Evolutionary conservation across 108 stramenopile species (phyloP), one percentile per base, ranked within the genome.

Genomic region (Ochromonas danica): DNA sequence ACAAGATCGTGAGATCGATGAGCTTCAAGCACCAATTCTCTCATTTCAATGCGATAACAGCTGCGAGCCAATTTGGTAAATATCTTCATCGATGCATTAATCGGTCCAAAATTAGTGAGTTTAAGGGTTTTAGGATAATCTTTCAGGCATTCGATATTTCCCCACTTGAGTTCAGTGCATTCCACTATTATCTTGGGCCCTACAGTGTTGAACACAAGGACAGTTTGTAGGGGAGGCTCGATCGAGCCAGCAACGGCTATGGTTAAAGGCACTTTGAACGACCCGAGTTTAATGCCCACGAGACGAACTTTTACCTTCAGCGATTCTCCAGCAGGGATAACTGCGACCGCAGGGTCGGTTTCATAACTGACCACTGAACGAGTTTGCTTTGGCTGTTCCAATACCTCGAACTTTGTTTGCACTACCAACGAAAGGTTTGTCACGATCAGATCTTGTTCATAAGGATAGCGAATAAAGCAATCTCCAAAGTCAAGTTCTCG

Each of bases 391-490:
- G 86, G 87, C 43, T 90, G 89, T 1, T 85, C 77, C n/a, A 80
- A 42, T 27, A 90, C 78, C 45, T 80, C 75, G 77, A 81, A 90
- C 60, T 72, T 14, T 0, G 87, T 87, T 14, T 81, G 70, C 25
- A 88, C 85, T 17, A 85, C 62, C 17, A 31, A 6, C 40, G 75
- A 79, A 1, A 61, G 62, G 78, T 90, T 90, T 14, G 81, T 60
- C 28, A 90, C 81, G 14, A 70, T 42, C 31, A 90, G 62, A 0
- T 84, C 62, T 43, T 39, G 25, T 1, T 45, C 60, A 75, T 89
- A 88, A n/a, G 87, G 89, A 82, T 86, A 87, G 2, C 90, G 80
- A 43, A 90, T 61, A 51, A 89, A 90, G 81, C 81, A 82, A 38
- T 82, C 79, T 0, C 80, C 87, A 36, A 83, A 85, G 14, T 74